Evolutionary conservation across 2,329 filamentous ascomycete genomes (phyloP).

Genomic region (Penicillium sp.): DNA sequence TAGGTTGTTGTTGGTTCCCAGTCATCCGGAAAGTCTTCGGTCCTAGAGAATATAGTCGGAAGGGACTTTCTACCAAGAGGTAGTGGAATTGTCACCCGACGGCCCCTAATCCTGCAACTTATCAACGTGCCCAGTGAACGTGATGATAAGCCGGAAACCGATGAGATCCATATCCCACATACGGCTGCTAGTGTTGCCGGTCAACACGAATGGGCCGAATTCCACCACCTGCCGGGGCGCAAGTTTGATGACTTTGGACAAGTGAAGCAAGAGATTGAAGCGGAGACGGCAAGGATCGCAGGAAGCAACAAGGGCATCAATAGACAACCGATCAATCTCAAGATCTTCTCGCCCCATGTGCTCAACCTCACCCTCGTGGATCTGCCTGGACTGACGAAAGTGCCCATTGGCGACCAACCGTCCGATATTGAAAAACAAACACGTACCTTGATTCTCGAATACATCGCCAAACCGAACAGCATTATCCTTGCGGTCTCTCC

Average conservation of each 20-base stretch:
- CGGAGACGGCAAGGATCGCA: constrained; percentile 89
- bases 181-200: constrained; percentile 70
- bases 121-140: constrained; percentile 85
- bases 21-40: constrained; percentile 96
- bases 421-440: constrained; percentile 99
- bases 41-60: constrained; percentile 97
- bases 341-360: constrained; percentile 96
- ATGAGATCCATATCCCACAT: constrained; percentile 69
- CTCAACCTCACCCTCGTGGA: constrained; percentile 95
- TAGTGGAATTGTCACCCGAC: constrained; percentile 91
- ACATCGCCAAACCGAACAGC: constrained; percentile 98
- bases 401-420: constrained; percentile 96
- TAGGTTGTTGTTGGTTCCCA: constrained; percentile 98
- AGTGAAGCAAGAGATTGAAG: constrained; percentile 95
- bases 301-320: constrained; percentile 99
- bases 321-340: constrained; percentile 93
- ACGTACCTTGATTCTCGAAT: constrained; percentile 91
- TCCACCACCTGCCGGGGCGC: constrained; percentile 88
- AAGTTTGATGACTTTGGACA: constrained; percentile 88
- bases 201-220: constrained; percentile 83
- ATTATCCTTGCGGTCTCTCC: constrained; percentile 96
- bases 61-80: constrained; percentile 95
- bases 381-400: constrained; percentile 93
- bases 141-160: constrained; percentile 66
- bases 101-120: constrained; percentile 92